Evolutionary conservation across 2,329 filamentous ascomycete species (phyloP), one percentile per base, ranked within the genome.

Genomic region (Xylaria polymorpha): DNA sequence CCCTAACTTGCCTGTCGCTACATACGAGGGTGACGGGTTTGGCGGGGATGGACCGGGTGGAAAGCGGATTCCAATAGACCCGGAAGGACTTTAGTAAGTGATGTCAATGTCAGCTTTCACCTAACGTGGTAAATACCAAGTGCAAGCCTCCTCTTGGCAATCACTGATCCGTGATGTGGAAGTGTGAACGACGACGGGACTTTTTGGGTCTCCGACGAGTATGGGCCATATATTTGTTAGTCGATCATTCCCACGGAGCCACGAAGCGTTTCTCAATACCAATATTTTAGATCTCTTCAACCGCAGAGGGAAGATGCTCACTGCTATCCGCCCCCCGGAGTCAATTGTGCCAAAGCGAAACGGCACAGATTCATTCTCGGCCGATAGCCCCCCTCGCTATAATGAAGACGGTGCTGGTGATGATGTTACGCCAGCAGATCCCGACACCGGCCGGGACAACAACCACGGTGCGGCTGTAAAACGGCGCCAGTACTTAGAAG

Each of bases 191-290:
- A 80, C 0, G 86, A 91, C 64, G 88, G 86, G 14, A 83, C 83
- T 0, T 92, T 92, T 80, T 93, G 90, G 89, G 82, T 92, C 46
- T 86, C 83, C 8, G 91, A 93, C 75, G 91, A 93, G 79, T 91
- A 92, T 75, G 91, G 90, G 0, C 90, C 90, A 0, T 92, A 90
- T 73, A 81, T 92, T 25, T 93, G 92, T 82, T 85, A 88, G 53
- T 70, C 20, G 1, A 25, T 6, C 25, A 20, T 51, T 20, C 20
- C 29, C 22, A 20, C 25, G 32, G 25, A 50, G 4, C 3, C 7
- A 14, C 32, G 22, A 25, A n/a, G 22, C 7, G 15, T 66, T 43
- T 53, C 57, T 71, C 67, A 67, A 67, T 69, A 37, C 12, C 7
- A 41, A 25, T 15, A 3, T 10, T 4, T 14, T 53, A 77, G 77